Evolutionary conservation across 768 basidiomycete species (phyloP), one percentile per base, ranked within the genome.

Genomic region (Leccinum subgranulosum): DNA sequence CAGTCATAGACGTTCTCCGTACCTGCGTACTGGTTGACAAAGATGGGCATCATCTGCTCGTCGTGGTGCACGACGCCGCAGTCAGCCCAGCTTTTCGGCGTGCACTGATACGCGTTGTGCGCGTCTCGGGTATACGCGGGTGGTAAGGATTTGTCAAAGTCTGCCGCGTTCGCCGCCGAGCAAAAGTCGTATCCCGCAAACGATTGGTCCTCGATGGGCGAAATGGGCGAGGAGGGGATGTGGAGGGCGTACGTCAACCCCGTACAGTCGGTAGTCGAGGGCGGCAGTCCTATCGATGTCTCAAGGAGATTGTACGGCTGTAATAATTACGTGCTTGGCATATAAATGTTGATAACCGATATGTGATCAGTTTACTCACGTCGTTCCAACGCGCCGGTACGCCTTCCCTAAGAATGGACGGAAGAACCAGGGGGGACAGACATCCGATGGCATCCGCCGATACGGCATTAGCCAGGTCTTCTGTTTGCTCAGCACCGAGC

Each of bases 221-320:
- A 43, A 43, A 19, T n/a, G 12, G 69, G 65, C n/a, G 59, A 58
- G 3, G 63, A 45, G 21, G 69, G 67, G 5, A 66, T 72, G n/a
- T 64, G 57, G 41, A 69, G 58, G 14, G 55, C 28, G 29, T 73
- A 73, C 1, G 65, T 48, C 34, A 72, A 50, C 23, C 57, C 55
- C 0, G 68, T 47, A 43, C 63, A 72, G 15, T 70, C 62, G 14
- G 60, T 43, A 19, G 41, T 54, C 0, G 70, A 49, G 5, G 67
- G 68, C 5, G 67, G 67, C 19, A 68, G 17, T 27, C 70, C 72
- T n/a, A 65, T 63, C 11, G 69, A 67, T 29, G 69, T 71, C 58
- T 70, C 69, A 41, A 72, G 68, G 64, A 72, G 70, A 64, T 72
- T 72, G 29, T 68, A 73, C 49, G 70, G 68, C 70, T 72, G 56